Evolutionary conservation across 2,329 filamentous ascomycete species (phyloP), one percentile per base, ranked within the genome.

Genomic region (Claviceps pusilla): DNA sequence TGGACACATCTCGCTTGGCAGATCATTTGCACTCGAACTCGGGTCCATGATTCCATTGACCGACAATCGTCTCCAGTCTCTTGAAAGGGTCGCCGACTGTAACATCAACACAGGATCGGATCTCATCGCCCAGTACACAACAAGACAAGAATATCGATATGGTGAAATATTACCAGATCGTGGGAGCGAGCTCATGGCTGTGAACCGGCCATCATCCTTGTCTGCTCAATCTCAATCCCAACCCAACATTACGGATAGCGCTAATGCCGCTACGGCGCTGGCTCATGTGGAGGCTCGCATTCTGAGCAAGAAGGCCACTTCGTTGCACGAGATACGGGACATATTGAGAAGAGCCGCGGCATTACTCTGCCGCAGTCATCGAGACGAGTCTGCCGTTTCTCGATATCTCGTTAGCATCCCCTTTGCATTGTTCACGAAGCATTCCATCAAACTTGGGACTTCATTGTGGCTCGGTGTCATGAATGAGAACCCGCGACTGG

Each of bases 391-490:
- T 55, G 80, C 86, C 1, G 84, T 96, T 54, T 82, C 89, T 12
- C 87, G 91, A 63, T 86, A 94, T 63, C 77, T 99, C 16, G 91
- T 99, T 58, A 84, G 82, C 60, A 93, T 98, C 57, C 94, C 93
- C 0, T 98, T 98, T 68, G 80, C 82, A 45, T 80, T 95, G 49
- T 97, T 98, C 66, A 94, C 86, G 5, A 95, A 95, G 66, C 87
- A 95, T 63, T 93, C 90, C 2, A 93, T 98, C 66, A 95, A 95
- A 65, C 80, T 97, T 51, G 94, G 93, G 6, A 86, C 96, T 41
- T 96, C 93, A 4, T 74, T 98, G 7, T 99, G 93, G 93, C 82
- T 96, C 57, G 93, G 93, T 31, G 87, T 97, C 14, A 94, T 97
- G 63, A 93, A 97, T 62, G 93, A 98, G 67, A 97, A 95, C 63